Conservation (phyloP, 805 yeast species). For the Lipomyces yamadae region DNA sequence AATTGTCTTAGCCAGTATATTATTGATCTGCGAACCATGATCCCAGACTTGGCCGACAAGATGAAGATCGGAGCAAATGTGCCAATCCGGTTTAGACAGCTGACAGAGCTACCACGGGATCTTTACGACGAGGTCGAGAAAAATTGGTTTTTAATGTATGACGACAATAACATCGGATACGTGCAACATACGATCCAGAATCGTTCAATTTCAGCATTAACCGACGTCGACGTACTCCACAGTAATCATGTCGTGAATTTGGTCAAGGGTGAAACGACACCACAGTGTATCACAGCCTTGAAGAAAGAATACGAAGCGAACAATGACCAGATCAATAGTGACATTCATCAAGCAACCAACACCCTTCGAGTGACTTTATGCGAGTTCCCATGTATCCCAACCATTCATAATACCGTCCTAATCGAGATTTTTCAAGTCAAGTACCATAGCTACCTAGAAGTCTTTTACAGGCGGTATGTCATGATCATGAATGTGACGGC, state of each 20-base stretch:
- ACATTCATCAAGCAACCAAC: constrained; percentile 32
- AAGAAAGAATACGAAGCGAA: constrained; percentile 11
- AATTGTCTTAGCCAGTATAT: constrained; percentile 27
- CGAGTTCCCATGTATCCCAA: constrained; percentile 35
- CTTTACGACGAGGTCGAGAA: constrained; percentile 19
- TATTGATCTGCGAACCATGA: constrained; percentile 24
- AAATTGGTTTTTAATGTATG: constrained; percentile 32
- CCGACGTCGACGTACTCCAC: background rate
- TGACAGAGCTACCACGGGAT: constrained; percentile 22
- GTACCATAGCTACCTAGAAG: constrained; percentile 13
- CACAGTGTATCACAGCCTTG: constrained; percentile 13
- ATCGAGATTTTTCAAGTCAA: constrained; percentile 32
- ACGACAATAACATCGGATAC: constrained; percentile 22
- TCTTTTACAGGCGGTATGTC: constrained; percentile 30
- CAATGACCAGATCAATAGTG: constrained; percentile 1
- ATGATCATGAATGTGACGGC: constrained; percentile 32
- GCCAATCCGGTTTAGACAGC: constrained; percentile 21
- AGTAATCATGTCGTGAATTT: background rate
- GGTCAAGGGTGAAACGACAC: background rate
- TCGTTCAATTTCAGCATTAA: constrained; percentile 19
- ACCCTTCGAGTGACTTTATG: constrained; percentile 34
- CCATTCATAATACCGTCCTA: constrained; percentile 34
- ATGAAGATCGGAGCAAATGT: constrained; percentile 17
- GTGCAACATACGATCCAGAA: constrained; percentile 21
- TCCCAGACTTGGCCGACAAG: constrained; percentile 27